Base-by-base conservation (phyloP, 192 early-diverging fungal species). In the Anaeromyces robustus region DNA sequence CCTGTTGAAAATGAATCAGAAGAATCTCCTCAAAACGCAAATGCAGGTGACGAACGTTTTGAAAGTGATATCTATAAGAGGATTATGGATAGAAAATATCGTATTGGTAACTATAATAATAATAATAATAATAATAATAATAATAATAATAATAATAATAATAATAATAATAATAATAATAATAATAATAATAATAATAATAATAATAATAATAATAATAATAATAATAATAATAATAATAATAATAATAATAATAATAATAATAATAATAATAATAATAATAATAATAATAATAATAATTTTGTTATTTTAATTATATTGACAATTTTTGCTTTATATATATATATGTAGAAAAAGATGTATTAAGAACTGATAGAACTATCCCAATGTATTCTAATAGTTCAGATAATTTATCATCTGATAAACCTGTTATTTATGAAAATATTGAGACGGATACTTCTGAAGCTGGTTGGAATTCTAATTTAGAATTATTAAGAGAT, bases 331-430 rank as follows among this genome's bases (percentile, higher is more conserved):
- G 14, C 1, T 81, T 14, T 16, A 32, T 13, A 1, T 80, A 12
- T 41, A 78, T 82, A 30, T 82, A 26, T 32, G 32, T 87, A 87
- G 96, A 98, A 52, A 99, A 98, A 86, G 98, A 99, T 83, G 97
- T 98, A 1, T 89, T 97, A 80, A 92, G 98, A 29, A 99, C 98
- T 6, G 98, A 99, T 85, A 85, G 96, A 29, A 94, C 89, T 0
- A 88, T 96, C 4, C 89, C 93, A 0, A 92, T 96, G 84, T 98
- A 94, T 89, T 89, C 90, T 14, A 88, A 86, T n/a, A 80, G 30
- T 29, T 28, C 29, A 30, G 37, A 78, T 6, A 30, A 68, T 29
- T 17, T 9, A n/a, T 29, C 29, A 30, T 14, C 29, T 29, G 29
- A 52, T 22, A 29, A 29, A 18, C 26, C 30, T 28, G 16, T 19